phyloP scores from a whole-genome alignment of 192 early-diverging fungal genomes.

The Polychytrium aggregatum region DNA sequence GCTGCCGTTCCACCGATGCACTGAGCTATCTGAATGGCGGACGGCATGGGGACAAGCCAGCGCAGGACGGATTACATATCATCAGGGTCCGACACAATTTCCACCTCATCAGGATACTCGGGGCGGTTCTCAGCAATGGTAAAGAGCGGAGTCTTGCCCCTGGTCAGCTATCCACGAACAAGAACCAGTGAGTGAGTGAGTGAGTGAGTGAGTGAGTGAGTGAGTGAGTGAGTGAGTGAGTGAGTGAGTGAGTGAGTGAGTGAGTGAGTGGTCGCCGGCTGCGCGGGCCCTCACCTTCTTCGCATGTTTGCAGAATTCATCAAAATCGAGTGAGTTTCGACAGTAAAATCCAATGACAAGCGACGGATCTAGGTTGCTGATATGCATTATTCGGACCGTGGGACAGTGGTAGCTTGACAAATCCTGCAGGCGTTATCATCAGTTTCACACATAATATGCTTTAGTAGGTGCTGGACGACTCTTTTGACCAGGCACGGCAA shows the following conservation, averaged over 20 bases:
- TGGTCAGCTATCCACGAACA: conserved; percentile 35
- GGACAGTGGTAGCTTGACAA: conserved; percentile 75
- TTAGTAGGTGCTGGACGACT: conserved; percentile 3
- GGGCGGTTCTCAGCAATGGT: conserved; percentile 55
- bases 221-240: not conserved
- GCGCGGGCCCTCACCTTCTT: conserved; percentile 24
- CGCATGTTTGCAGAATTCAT: conserved; percentile 41
- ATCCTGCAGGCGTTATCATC: conserved; percentile 31
- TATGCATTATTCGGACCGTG: conserved; percentile 56
- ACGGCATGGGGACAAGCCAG: too few species aligned
- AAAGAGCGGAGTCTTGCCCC: conserved; percentile 40
- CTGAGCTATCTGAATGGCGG: too few species aligned
- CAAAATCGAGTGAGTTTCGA: conserved; percentile 43
- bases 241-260: not conserved
- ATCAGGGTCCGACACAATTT: conserved; percentile 28
- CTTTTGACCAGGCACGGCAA: not conserved
- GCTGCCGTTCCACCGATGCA: too few species aligned
- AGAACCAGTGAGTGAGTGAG: too few species aligned
- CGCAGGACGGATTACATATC: too few species aligned
- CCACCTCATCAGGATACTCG: conserved; percentile 43
- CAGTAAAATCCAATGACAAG: conserved; percentile 89
- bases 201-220: too few species aligned
- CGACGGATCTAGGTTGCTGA: conserved; percentile 79
- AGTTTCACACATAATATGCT: not conserved
- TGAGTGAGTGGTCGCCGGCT: not conserved